A percentile compares a stretch with the other conserved stretches of the same genome.
phyloP scores from a whole-genome alignment of 805 yeast genomes.

The Wickerhamomyces hampshirensis region DNA sequence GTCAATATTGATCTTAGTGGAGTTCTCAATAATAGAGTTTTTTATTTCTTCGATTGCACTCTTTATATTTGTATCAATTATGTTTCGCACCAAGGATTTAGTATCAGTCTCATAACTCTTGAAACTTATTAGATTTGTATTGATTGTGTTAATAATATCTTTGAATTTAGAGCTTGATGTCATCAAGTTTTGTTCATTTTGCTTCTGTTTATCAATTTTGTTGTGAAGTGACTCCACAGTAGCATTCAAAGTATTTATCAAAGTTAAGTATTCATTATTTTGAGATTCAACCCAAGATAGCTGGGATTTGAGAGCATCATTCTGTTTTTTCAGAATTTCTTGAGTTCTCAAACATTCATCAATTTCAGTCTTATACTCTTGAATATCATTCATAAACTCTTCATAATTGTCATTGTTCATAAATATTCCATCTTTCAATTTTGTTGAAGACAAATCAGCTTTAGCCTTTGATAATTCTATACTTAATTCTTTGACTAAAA shows the following conservation, averaged over 20 bases:
- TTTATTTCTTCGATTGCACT: conserved; percentile 5
- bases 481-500: conserved; percentile 42
- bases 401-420: conserved; percentile 58
- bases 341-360: conserved; percentile 40
- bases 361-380: conserved; percentile 44
- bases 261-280: conserved; percentile 18
- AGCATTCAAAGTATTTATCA: conserved; percentile 24
- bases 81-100: conserved; percentile 10
- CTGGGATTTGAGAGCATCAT: conserved; percentile 24
- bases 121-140: conserved; percentile 23
- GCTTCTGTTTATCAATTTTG: conserved; percentile 27
- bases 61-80: conserved; percentile 10
- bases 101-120: conserved; percentile 20
- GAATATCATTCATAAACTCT: conserved; percentile 42
- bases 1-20: conserved; percentile 2
- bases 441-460: conserved; percentile 58
- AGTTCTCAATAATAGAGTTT: neutral
- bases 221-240: conserved; percentile 24
- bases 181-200: conserved; percentile 28
- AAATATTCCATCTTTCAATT: conserved; percentile 60
- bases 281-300: conserved; percentile 19
- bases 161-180: conserved; percentile 30
- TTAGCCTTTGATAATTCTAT: conserved; percentile 43
- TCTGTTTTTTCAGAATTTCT: conserved; percentile 35
- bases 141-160: conserved; percentile 25